phyloP scores from a whole-genome alignment of 305 asterid genomes.

The Rubia balearica region DNA sequence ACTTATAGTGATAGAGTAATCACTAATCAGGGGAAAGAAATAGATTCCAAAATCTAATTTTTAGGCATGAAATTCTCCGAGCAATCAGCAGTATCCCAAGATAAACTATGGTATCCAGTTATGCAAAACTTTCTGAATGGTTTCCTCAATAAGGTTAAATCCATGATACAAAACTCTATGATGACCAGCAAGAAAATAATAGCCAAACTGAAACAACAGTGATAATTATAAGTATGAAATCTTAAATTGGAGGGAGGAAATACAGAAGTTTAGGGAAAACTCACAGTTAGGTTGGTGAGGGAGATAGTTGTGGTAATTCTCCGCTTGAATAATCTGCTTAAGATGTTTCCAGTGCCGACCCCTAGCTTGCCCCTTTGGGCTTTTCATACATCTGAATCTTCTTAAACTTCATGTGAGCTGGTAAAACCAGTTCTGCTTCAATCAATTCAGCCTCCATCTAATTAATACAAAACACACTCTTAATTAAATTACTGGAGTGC shows the following conservation, averaged over 20 bases:
- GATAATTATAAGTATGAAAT: neutral
- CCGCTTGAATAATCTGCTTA: constrained; percentile 80
- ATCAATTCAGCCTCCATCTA: constrained; percentile 80
- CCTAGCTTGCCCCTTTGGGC: constrained; percentile 83
- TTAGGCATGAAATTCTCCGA: neutral
- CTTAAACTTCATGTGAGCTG: constrained; percentile 63
- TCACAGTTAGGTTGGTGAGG: constrained; percentile 67
- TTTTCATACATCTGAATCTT: constrained; percentile 76
- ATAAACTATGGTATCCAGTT: neutral
- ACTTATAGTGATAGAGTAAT: neutral
- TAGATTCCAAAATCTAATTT: neutral
- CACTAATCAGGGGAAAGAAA: neutral
- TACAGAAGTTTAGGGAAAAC: constrained; percentile 14
- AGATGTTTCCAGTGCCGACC: constrained; percentile 81
- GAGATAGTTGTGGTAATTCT: constrained; percentile 61
- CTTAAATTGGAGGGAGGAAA: too few species aligned
- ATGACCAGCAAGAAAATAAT: neutral
- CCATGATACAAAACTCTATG: neutral
- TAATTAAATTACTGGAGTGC: neutral
- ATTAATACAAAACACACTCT: neutral
- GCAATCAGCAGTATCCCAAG: neutral
- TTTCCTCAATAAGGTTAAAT: neutral
- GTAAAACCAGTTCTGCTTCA: constrained; percentile 76
- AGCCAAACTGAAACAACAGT: too few species aligned
- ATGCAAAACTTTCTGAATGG: neutral